These are phyloP conservation scores for Tausonia pullulans DNA, from an alignment of 1,284 basidiomycete species.

Conservation along the genomic window DNA sequence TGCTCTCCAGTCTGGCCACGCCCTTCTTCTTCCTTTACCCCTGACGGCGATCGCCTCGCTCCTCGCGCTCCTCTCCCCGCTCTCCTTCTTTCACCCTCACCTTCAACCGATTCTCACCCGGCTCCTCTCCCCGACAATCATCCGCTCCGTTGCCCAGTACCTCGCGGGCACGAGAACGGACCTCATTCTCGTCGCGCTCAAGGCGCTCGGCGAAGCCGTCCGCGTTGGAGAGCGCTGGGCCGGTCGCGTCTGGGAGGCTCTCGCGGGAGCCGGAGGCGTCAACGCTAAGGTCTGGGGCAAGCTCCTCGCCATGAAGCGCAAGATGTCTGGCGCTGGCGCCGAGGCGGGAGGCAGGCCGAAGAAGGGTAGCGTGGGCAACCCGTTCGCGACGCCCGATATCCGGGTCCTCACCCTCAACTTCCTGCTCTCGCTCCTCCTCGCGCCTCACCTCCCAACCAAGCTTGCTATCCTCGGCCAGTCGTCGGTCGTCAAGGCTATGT, in stretches of 20 bases:
- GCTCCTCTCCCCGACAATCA: slow-evolving; percentile 26
- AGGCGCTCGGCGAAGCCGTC: slow-evolving; percentile 28
- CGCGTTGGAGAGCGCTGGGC: slow-evolving; percentile 29
- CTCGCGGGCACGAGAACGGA: slow-evolving; percentile 1
- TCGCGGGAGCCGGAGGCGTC: slow-evolving; percentile 27
- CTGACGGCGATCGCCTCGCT: slow-evolving; percentile 22
- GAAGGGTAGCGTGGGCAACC: slow-evolving; percentile 17
- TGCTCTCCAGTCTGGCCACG: not conserved
- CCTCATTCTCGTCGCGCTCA: slow-evolving; percentile 23
- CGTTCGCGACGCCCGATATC: slow-evolving; percentile 25
- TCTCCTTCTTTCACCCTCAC: slow-evolving; percentile 34
- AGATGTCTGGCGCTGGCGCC: slow-evolving; percentile 29
- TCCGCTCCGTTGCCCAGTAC: slow-evolving; percentile 28
- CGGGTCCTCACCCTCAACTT: slow-evolving; percentile 31
- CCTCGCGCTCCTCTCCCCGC: slow-evolving; percentile 29
- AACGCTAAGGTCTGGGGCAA: slow-evolving; percentile 31
- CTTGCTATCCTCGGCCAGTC: slow-evolving; percentile 18
- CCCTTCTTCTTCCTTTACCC: slow-evolving; percentile 6
- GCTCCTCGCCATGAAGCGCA: slow-evolving; percentile 31
- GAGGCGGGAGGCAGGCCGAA: slow-evolving; percentile 22
- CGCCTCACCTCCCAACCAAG: slow-evolving; percentile 28
- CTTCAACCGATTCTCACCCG: slow-evolving; percentile 31
- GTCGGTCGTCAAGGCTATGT: slow-evolving; percentile 12
- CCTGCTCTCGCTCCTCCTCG: slow-evolving; percentile 30
- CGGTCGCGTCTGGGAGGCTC: slow-evolving; percentile 14